A percentile compares a stretch with the other conserved stretches of the same genome.
Evolutionary conservation across 2,329 filamentous ascomycete genomes (phyloP).

Genomic region (Plenodomus lindquistii): DNA sequence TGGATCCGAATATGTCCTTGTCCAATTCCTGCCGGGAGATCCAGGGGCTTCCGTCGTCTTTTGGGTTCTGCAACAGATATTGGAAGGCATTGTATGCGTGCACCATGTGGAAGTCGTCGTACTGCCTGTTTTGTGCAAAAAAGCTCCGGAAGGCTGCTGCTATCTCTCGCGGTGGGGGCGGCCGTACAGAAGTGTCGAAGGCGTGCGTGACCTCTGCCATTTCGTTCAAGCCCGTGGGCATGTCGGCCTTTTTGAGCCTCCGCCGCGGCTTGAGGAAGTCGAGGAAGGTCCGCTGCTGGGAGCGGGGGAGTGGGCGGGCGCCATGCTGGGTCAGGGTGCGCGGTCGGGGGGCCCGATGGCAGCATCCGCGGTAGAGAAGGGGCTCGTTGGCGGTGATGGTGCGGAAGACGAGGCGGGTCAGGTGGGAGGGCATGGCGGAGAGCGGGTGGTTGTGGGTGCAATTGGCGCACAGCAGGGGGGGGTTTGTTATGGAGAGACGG

Average conservation of each 20-base stretch:
- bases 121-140: conserved; percentile 25
- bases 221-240: conserved; percentile 71
- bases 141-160: conserved; percentile 55
- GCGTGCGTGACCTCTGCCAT: conserved; percentile 71
- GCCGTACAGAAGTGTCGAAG: conserved; percentile 65
- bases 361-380: conserved; percentile 51
- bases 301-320: conserved; percentile 13
- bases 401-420: conserved; percentile 64
- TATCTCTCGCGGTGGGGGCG: conserved; percentile 66
- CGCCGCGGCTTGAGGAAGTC: conserved; percentile 68
- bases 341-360: conserved; percentile 40
- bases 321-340: conserved; percentile 25
- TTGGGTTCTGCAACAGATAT: conserved; percentile 55
- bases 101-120: conserved; percentile 52
- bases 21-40: conserved; percentile 29
- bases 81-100: conserved; percentile 63
- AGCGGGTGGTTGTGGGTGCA: conserved; percentile 7
- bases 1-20: conserved; percentile 8
- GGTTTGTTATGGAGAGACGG: conserved; percentile 3
- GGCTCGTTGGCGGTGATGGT: conserved; percentile 58
- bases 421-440: conserved; percentile 60
- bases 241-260: conserved; percentile 61
- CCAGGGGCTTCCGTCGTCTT: conserved; percentile 33
- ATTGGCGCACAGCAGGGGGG: conserved; percentile 9
- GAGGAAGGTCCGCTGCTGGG: conserved; percentile 63